Conservation (phyloP, 2,329 filamentous ascomycete genomes). For the Esteya vermicola region DNA sequence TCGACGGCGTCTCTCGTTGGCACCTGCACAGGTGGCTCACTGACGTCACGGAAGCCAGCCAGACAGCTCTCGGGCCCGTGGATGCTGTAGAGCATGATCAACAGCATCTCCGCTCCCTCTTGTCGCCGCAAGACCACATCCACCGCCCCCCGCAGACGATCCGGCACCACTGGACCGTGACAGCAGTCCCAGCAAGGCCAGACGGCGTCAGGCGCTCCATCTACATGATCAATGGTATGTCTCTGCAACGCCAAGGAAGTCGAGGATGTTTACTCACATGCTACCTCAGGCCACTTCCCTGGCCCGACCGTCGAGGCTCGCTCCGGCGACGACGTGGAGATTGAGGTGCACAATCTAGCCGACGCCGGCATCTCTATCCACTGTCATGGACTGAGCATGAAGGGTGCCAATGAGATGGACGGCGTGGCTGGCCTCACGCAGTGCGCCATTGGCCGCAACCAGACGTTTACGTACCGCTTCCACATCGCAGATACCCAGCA, state of each 20-base stretch:
- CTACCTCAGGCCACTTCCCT: slow-evolving; percentile 4
- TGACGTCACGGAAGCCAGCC: background rate
- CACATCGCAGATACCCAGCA: slow-evolving; percentile 31
- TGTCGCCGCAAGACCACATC: slow-evolving; percentile 3
- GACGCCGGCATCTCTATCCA: slow-evolving; percentile 2
- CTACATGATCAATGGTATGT: slow-evolving; percentile 4
- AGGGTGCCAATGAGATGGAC: slow-evolving; percentile 46
- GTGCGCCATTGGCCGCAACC: slow-evolving; percentile 47
- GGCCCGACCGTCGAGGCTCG: slow-evolving; percentile 5
- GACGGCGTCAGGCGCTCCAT: slow-evolving; percentile 3
- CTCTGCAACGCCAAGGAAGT: no score
- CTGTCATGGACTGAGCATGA: slow-evolving; percentile 4
- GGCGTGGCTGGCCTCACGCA: slow-evolving; percentile 52
- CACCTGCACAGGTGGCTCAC: no score
- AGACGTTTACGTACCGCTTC: slow-evolving; percentile 54
- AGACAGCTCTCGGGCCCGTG: background rate
- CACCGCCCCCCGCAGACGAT: background rate
- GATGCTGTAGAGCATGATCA: no score
- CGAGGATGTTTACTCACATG: no score
- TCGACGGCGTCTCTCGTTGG: no score
- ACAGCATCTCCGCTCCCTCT: no score
- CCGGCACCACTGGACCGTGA: slow-evolving; percentile 3
- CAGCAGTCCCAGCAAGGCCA: background rate
- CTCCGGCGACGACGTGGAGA: slow-evolving; percentile 3
- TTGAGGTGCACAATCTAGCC: slow-evolving; percentile 3